Evolutionary conservation across 2,329 filamentous ascomycete genomes (phyloP).

Genomic region (Aureobasidium subglaciale): DNA sequence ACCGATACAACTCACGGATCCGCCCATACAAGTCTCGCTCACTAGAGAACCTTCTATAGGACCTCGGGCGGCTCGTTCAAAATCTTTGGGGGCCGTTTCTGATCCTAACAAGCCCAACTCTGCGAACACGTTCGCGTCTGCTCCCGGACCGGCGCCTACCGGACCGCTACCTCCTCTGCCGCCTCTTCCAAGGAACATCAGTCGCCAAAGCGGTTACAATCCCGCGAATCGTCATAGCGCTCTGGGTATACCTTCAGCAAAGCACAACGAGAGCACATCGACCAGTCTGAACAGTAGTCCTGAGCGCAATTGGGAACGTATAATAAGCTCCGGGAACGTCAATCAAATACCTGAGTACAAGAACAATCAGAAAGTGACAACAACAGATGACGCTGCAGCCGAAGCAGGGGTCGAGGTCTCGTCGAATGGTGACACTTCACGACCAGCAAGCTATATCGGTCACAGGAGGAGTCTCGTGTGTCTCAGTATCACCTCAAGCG

Average conservation of each 20-base stretch:
- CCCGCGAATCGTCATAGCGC: slow-evolving; percentile 4
- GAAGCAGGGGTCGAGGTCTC: not conserved
- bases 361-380: not conserved
- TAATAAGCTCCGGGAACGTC: not conserved
- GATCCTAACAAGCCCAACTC: slow-evolving; percentile 18
- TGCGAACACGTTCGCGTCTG: slow-evolving; percentile 15
- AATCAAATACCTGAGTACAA: not conserved
- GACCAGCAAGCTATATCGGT: not conserved
- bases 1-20: not conserved
- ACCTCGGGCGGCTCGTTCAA: slow-evolving; percentile 20
- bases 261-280: slow-evolving; percentile 1
- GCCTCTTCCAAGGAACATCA: slow-evolving; percentile 21
- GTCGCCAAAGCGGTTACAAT: slow-evolving; percentile 20
- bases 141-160: slow-evolving; percentile 32
- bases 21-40: slow-evolving; percentile 16
- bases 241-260: slow-evolving; percentile 1
- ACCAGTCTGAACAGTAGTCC: slow-evolving; percentile 10
- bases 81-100: slow-evolving; percentile 24
- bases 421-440: not conserved
- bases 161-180: slow-evolving; percentile 39
- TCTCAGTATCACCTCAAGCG: slow-evolving; percentile 21
- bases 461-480: slow-evolving; percentile 16
- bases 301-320: slow-evolving; percentile 11
- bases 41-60: not conserved
- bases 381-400: not conserved